Percentiles rank a stretch among this genome's conserved stretches.
These are phyloP conservation scores for Ehretia macrophylla DNA, from an alignment of 257 asterid species.

Conservation along the genomic window DNA sequence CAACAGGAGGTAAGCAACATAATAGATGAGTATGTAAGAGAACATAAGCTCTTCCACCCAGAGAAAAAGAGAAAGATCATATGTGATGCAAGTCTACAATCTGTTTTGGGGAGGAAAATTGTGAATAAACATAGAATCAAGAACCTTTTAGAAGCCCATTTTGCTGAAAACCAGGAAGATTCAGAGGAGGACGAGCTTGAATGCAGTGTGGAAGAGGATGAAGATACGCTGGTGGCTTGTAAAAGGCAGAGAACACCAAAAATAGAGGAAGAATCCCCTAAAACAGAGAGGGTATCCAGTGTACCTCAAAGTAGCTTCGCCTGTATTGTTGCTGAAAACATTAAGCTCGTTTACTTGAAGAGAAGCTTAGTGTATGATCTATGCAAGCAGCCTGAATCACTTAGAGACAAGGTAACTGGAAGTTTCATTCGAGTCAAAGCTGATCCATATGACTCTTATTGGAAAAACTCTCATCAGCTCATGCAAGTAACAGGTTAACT, in stretches of 20 bases:
- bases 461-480: constrained; percentile 47
- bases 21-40: constrained; percentile 42
- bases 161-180: constrained; percentile 42
- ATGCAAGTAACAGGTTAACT: constrained; percentile 74
- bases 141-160: constrained; percentile 59
- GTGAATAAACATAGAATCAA: constrained; percentile 32
- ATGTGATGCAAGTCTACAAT: constrained; percentile 48
- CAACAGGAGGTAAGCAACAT: constrained; percentile 52
- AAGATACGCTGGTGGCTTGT: constrained; percentile 13
- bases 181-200: constrained; percentile 46
- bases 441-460: constrained; percentile 36
- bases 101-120: constrained; percentile 44
- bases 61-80: constrained; percentile 40
- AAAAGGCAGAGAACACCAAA: constrained; percentile 30
- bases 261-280: constrained; percentile 20
- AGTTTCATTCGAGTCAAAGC: constrained; percentile 58
- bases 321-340: constrained; percentile 50
- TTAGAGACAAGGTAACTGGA: constrained; percentile 67
- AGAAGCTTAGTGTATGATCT: constrained; percentile 54
- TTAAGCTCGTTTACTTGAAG: constrained; percentile 75
- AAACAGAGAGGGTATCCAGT: constrained; percentile 17
- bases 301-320: constrained; percentile 45
- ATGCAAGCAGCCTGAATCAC: constrained; percentile 46
- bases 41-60: constrained; percentile 47
- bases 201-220: constrained; percentile 25